A percentile compares a stretch with the other conserved stretches of the same genome.
Conservation (phyloP, 371 early-diverging fungal species). For the Mortierella sp. region DNA sequence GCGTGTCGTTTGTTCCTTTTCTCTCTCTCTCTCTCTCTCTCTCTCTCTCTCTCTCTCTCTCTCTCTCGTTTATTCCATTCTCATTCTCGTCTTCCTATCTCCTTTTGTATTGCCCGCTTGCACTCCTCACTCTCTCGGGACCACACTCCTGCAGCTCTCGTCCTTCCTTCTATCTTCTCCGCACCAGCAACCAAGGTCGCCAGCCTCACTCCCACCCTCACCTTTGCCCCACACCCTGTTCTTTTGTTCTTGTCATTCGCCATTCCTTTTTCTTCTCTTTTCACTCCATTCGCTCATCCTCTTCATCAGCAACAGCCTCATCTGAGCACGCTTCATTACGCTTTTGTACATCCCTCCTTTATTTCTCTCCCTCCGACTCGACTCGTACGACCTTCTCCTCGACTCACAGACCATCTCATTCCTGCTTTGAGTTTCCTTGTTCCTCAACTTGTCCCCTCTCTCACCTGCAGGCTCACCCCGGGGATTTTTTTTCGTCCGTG, state of each 20-base stretch:
- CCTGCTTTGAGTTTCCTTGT: neutral
- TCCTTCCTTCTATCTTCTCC: neutral
- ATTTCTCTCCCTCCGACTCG: neutral
- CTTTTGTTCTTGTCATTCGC: neutral
- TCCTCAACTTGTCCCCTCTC: neutral
- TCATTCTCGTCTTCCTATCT: conserved; percentile 1
- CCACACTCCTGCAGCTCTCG: neutral
- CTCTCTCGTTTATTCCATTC: neutral
- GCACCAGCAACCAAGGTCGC: too few species aligned
- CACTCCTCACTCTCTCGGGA: too few species aligned
- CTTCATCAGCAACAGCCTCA: neutral
- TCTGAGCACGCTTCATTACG: neutral
- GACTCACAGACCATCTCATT: neutral
- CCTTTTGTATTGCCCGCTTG: neutral
- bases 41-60: neutral
- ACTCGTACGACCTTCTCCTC: neutral
- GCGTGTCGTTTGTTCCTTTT: neutral
- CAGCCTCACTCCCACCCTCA: neutral
- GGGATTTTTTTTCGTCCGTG: neutral
- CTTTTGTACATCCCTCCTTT: neutral
- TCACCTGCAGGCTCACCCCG: neutral
- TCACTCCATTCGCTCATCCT: neutral
- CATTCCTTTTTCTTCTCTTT: neutral
- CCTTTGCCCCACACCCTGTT: neutral
- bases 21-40: neutral